phyloP scores from a whole-genome alignment of 208 protist genomes.

The Leishmania arabica region DNA sequence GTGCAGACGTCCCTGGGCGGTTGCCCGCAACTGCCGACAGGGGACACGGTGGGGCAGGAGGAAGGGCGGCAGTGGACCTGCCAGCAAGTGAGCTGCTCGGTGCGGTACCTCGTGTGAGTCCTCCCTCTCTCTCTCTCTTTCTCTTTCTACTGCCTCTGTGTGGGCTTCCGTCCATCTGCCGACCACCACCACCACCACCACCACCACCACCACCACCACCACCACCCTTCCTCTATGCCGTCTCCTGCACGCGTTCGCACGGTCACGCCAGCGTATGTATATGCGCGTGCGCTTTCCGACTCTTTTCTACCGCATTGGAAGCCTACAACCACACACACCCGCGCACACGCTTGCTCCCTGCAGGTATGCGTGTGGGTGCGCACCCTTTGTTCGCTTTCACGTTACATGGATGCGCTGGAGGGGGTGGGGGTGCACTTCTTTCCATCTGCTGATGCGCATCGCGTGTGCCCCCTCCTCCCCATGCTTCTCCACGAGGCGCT shows the following conservation, averaged over 20 bases:
- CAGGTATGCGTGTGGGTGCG: neutral
- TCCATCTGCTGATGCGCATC: neutral
- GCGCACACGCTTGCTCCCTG: neutral
- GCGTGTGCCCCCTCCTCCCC: neutral
- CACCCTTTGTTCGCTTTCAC: neutral
- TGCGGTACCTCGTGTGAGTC: neutral
- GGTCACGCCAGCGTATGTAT: neutral
- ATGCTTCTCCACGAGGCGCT: slow-evolving; percentile 44
- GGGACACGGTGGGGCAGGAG: neutral
- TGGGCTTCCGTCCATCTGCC: too few relatives aligned
- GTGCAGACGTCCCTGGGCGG: too few relatives aligned
- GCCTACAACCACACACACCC: neutral
- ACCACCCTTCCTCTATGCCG: neutral
- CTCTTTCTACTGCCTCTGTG: neutral
- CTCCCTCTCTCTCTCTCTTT: neutral
- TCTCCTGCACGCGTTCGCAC: neutral
- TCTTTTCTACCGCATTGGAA: neutral
- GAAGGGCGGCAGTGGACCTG: neutral
- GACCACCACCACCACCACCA: too few relatives aligned
- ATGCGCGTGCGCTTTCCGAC: neutral
- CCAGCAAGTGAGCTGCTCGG: neutral
- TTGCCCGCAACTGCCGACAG: neutral
- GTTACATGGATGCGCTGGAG: neutral
- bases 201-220: too few relatives aligned
- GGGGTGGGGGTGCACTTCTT: neutral